These are phyloP conservation scores for Acanthamoeba lenticulata DNA, from an alignment of 208 protist species.

Conservation along the genomic window DNA sequence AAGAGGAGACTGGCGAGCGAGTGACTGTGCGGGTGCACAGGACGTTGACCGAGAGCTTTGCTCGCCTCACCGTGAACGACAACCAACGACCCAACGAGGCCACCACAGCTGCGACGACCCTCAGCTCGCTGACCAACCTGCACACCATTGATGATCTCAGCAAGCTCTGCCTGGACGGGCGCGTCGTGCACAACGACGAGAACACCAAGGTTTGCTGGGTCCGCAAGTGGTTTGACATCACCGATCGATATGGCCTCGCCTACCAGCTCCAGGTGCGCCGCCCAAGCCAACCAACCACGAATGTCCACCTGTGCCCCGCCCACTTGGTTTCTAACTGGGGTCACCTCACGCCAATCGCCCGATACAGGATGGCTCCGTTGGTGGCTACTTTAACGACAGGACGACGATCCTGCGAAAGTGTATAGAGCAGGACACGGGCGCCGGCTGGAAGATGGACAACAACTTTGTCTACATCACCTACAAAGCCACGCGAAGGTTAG, in stretches of 20 bases:
- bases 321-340: too few relatives aligned
- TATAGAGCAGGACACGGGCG: background rate
- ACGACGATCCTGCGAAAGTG: conserved; percentile 92
- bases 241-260: conserved; percentile 97
- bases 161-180: background rate
- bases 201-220: conserved; percentile 88
- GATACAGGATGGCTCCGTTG: conserved; percentile 91
- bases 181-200: background rate
- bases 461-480: background rate
- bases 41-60: conserved; percentile 45
- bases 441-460: conserved; percentile 30
- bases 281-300: background rate
- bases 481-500: conserved; percentile 66
- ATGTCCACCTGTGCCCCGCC: background rate
- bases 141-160: background rate
- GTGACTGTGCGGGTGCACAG: background rate
- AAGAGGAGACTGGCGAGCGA: background rate
- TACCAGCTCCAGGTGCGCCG: conserved; percentile 90
- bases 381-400: conserved; percentile 98
- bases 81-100: background rate
- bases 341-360: too few relatives aligned
- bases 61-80: background rate
- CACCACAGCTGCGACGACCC: background rate
- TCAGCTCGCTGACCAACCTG: background rate
- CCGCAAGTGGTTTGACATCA: conserved; percentile 94